Evolutionary conservation across 2,329 filamentous ascomycete genomes (phyloP), one percentile per base, ranked within the genome.

Genomic region (Cladosporium sp.): DNA sequence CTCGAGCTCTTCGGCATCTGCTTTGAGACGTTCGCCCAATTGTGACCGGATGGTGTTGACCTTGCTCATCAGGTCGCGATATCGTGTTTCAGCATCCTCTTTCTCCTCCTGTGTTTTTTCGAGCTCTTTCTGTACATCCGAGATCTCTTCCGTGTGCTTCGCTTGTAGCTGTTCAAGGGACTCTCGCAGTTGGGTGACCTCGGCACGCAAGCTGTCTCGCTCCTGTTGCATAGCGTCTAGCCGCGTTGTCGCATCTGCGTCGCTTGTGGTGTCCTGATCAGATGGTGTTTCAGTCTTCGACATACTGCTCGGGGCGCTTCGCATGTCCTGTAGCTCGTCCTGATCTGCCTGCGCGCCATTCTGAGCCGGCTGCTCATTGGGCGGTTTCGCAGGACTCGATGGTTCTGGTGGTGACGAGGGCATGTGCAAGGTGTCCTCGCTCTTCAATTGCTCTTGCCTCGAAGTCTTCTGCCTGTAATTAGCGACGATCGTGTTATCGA

Each of bases 41-140:
- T 89, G 93, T 53, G 89, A 85, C 67, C 91, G 93, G 68, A 99
- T 96, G 54, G 91, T 95, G 65, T 96, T 93, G 41, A 99, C 89
- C 56, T 91, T 86, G 30, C 84, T 89, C 30, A 96, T 74, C 30
- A 99, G 79, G 47, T 83, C 89, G 68, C 93, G 85, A 68, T 96
- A 97, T 67, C 96, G 87, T 52, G 85, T 85, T 71, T 97, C 88
- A 24, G 91, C 90, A 56, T 88, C 83, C 60, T 95, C 74, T 58
- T 73, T 76, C 55, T 66, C 65, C 45, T 72, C 66, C 51, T 71
- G 69, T 8, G 71, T 64, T 53, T 75, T 70, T 45, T 75, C 73
- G 47, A 84, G 60, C 59, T 78, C 71, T 43, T 71, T 68, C 55
- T 79, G 74, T 24, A 83, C 55, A 24, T 65, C 70, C 18, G 74